Evolutionary conservation across 2,329 filamentous ascomycete genomes (phyloP).

Genomic region (Decorospora gaudefroyi): DNA sequence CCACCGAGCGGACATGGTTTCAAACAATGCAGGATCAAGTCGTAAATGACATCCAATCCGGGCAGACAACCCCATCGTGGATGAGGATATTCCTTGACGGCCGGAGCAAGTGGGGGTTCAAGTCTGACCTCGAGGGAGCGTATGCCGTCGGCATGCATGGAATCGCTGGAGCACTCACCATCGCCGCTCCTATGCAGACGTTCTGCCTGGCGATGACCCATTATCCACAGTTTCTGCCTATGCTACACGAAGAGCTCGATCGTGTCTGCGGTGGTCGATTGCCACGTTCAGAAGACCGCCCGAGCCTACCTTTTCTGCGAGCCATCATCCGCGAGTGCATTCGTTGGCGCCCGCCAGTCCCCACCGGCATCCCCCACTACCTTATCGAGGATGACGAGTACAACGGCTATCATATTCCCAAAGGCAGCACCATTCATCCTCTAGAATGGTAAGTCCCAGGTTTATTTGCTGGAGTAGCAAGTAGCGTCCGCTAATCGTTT

Average conservation of each 20-base stretch:
- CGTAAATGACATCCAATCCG: slow-evolving; percentile 40
- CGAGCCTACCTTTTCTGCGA: slow-evolving; percentile 48
- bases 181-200: slow-evolving; percentile 54
- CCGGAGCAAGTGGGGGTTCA: slow-evolving; percentile 49
- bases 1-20: slow-evolving; percentile 52
- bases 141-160: slow-evolving; percentile 56
- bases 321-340: slow-evolving; percentile 48
- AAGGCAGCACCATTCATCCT: slow-evolving; percentile 55
- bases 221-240: slow-evolving; percentile 51
- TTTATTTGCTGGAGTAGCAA: neutral
- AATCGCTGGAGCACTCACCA: slow-evolving; percentile 54
- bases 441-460: slow-evolving; percentile 48
- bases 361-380: slow-evolving; percentile 58
- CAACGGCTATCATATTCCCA: slow-evolving; percentile 61
- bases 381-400: slow-evolving; percentile 62
- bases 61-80: slow-evolving; percentile 49
- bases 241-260: slow-evolving; percentile 50
- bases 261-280: slow-evolving; percentile 48
- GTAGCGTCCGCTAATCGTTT: slow-evolving; percentile 14
- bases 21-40: slow-evolving; percentile 52
- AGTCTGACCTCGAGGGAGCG: slow-evolving; percentile 52
- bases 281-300: slow-evolving; percentile 45
- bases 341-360: slow-evolving; percentile 53
- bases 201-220: slow-evolving; percentile 54
- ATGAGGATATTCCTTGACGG: slow-evolving; percentile 52